Conservation (phyloP, 2,329 filamentous ascomycete genomes). For the Fonsecaea erecta region DNA sequence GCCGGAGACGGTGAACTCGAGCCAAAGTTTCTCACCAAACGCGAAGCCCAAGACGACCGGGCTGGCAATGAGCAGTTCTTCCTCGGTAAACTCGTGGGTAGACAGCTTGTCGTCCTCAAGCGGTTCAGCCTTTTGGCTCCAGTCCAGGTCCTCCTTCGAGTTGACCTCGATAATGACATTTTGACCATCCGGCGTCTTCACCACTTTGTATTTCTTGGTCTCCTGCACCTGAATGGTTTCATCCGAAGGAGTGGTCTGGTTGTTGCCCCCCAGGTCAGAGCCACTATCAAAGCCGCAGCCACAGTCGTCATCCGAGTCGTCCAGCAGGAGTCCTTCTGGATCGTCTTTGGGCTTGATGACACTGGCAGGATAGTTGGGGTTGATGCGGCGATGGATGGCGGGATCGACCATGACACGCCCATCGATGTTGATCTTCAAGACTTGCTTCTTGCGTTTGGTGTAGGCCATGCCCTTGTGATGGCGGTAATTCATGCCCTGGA, state of each 20-base stretch:
- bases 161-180: conserved; percentile 59
- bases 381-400: conserved; percentile 78
- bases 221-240: conserved; percentile 44
- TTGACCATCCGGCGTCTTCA: conserved; percentile 59
- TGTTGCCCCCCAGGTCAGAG: conserved; percentile 42
- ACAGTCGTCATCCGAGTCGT: conserved; percentile 43
- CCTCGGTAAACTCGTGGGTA: conserved; percentile 70
- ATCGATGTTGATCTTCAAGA: conserved; percentile 82
- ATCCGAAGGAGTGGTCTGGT: conserved; percentile 42
- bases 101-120: conserved; percentile 54
- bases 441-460: conserved; percentile 75
- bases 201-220: conserved; percentile 59
- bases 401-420: conserved; percentile 88
- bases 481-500: conserved; percentile 79
- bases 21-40: conserved; percentile 87
- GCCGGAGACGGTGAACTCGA: conserved; percentile 81
- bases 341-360: conserved; percentile 73
- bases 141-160: conserved; percentile 60
- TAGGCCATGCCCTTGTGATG: conserved; percentile 84
- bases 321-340: conserved; percentile 45
- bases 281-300: conserved; percentile 39
- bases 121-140: conserved; percentile 58
- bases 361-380: conserved; percentile 82
- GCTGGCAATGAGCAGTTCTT: conserved; percentile 82
- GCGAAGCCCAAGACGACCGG: conserved; percentile 85